Evolutionary conservation across 495 filamentous ascomycete genomes (phyloP).

Genomic region (Daldinia caldariorum): DNA sequence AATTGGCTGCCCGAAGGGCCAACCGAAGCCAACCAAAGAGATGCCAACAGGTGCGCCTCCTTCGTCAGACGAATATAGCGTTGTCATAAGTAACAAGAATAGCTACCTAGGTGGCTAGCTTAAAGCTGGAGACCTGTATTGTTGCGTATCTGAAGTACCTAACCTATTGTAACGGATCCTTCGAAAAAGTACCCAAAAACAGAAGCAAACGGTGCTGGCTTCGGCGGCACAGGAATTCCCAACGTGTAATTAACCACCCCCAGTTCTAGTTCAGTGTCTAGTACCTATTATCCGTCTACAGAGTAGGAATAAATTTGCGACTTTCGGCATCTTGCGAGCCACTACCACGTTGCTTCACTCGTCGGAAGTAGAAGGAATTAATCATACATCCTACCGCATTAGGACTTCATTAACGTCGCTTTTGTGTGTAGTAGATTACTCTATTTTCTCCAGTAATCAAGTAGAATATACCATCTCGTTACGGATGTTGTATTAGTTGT

Average conservation of each 20-base stretch:
- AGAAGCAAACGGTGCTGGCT: conserved; percentile 25
- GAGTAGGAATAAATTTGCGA: conserved; percentile 27
- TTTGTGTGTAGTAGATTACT: conserved; percentile 39
- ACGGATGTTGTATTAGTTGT: conserved; percentile 10
- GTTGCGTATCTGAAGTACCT: too few relatives aligned
- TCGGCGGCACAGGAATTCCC: conserved; percentile 25
- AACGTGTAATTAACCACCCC: conserved; percentile 27
- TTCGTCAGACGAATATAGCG: conserved; percentile 33
- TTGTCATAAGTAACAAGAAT: conserved; percentile 21
- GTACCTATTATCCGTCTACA: not conserved
- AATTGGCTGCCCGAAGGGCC: conserved; percentile 31
- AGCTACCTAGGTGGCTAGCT: not conserved
- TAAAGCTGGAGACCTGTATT: conserved; percentile 9
- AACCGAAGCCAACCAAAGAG: conserved; percentile 14
- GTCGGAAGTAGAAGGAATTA: conserved; percentile 29
- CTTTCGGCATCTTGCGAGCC: conserved; percentile 34
- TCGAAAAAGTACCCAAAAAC: not conserved
- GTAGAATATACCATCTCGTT: conserved; percentile 9
- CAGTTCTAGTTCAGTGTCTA: not conserved
- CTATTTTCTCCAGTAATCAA: conserved; percentile 37
- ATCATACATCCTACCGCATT: conserved; percentile 32
- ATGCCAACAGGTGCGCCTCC: conserved; percentile 21
- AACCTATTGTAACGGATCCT: conserved; percentile 33
- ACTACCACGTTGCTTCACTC: conserved; percentile 22
- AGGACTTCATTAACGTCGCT: not conserved